Conservation (phyloP, 257 asterid genomes). For the Solanum infundibuliforme region DNA sequence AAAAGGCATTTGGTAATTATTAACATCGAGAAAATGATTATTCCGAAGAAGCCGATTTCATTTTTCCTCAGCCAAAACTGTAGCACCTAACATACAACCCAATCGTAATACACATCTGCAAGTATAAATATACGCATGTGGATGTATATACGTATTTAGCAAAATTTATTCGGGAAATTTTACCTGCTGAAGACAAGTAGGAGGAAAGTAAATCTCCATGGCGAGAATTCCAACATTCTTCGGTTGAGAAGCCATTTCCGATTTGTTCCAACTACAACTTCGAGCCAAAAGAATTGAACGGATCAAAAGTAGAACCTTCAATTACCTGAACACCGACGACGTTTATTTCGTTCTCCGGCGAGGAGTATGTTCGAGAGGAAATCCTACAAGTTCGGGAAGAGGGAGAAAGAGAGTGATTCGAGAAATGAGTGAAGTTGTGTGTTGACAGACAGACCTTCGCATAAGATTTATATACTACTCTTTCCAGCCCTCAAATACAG, state of each 20-base stretch:
- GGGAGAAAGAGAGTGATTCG: background rate
- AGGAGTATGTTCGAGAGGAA: background rate
- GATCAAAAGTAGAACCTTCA: background rate
- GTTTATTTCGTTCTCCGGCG: background rate
- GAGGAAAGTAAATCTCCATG: conserved; percentile 92
- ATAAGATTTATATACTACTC: conserved; percentile 11
- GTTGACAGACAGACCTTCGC: background rate
- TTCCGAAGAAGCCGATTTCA: background rate
- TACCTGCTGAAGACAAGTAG: conserved; percentile 93
- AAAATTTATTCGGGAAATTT: background rate
- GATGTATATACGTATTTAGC: background rate
- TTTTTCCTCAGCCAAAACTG: background rate
- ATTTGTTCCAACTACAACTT: conserved; percentile 9
- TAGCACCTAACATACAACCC: background rate
- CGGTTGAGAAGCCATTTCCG: conserved; percentile 31
- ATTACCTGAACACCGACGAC: background rate
- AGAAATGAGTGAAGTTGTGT: conserved; percentile 1
- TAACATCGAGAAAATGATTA: background rate
- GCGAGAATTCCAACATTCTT: conserved; percentile 96
- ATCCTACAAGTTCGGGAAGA: conserved; percentile 6
- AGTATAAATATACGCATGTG: background rate
- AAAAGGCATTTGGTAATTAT: background rate
- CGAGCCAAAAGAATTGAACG: background rate
- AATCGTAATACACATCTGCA: background rate
- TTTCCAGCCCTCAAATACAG: conserved; percentile 44